Evolutionary conservation across 306 rosid genomes (phyloP), one percentile per base, ranked within the genome.

Genomic region (Vicia sativa): DNA sequence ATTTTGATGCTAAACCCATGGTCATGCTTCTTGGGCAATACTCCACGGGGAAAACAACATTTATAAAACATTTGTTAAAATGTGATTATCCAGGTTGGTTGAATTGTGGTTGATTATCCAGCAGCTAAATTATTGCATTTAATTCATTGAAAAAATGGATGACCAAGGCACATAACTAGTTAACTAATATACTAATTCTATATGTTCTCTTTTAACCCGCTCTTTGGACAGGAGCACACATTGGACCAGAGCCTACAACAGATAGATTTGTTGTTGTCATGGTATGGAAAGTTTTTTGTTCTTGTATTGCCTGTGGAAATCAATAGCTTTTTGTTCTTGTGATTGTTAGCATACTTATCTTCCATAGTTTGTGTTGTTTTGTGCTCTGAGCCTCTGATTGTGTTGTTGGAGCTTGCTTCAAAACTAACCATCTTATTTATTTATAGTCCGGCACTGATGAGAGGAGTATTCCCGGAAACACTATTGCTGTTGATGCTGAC

Each of bases 1-100:
- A 88, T 61, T 90, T 93, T 82, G 99, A 93, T 82, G 95, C 99
- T n/a, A 93, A 93, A 77, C 99, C 99, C 19, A 90, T 93, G 97
- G 86, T 93, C 58, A 90, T 90, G 97, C 91, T 93, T 75, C 86
- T 90, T 80, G 97, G 99, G 61, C 99, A 93, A 73, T 93, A 93
- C 81, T 93, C 99, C 44, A 93, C 99, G 0, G 99, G 99, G 43
- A 93, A 93, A 73, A 93, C 99, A 70, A 93, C 99, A 15, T 90
- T 93, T 62, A 90, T 93, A 65, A 93, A 90, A 63, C 99, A 93
- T 78, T 74, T 93, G 82, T 56, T 93, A 65, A 75, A 70, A 80
- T 86, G 95, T 70, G 78, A 87, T 55, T 93, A 90, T 69, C 97
- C 99, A 75, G 99, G 99, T 90, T 45, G 42, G 90, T 81, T 76